phyloP scores from a whole-genome alignment of 2,329 filamentous ascomycete species.

The Fusarium musae region DNA sequence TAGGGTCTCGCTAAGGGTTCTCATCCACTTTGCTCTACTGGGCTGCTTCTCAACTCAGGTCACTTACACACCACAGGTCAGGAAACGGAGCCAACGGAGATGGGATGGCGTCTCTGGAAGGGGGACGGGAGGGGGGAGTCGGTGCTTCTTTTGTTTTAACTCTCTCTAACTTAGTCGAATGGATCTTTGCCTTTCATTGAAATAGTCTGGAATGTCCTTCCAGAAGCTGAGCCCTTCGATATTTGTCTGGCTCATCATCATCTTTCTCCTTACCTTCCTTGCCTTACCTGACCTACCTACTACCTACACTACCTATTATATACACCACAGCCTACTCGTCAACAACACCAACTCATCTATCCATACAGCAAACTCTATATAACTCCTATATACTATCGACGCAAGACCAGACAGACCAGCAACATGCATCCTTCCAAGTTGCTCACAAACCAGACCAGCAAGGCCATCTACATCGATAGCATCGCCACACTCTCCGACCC shows the following conservation, averaged over 20 bases:
- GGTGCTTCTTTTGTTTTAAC: slow-evolving; percentile 27
- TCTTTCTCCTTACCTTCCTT: not conserved
- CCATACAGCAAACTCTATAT: not conserved
- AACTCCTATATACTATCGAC: not conserved
- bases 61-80: slow-evolving; percentile 22
- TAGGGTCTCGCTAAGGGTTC: slow-evolving; percentile 16
- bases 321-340: not conserved
- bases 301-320: not conserved
- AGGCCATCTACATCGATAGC: slow-evolving; percentile 43
- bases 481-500: slow-evolving; percentile 47
- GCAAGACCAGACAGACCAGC: not conserved
- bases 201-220: slow-evolving; percentile 26
- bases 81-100: slow-evolving; percentile 37
- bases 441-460: slow-evolving; percentile 33
- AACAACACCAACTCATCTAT: slow-evolving; percentile 8
- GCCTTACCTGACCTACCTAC: not conserved
- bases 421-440: slow-evolving; percentile 41
- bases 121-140: slow-evolving; percentile 18
- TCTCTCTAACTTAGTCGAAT: slow-evolving; percentile 13
- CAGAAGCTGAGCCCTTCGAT: slow-evolving; percentile 25
- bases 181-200: slow-evolving; percentile 21
- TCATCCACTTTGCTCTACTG: not conserved
- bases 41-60: slow-evolving; percentile 11
- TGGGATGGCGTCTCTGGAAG: slow-evolving; percentile 19
- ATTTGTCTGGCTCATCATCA: slow-evolving; percentile 2